Evolutionary conservation across 1,284 basidiomycete species (phyloP), one percentile per base, ranked within the genome.

Genomic region (Apiotrichum akiyoshidainum): DNA sequence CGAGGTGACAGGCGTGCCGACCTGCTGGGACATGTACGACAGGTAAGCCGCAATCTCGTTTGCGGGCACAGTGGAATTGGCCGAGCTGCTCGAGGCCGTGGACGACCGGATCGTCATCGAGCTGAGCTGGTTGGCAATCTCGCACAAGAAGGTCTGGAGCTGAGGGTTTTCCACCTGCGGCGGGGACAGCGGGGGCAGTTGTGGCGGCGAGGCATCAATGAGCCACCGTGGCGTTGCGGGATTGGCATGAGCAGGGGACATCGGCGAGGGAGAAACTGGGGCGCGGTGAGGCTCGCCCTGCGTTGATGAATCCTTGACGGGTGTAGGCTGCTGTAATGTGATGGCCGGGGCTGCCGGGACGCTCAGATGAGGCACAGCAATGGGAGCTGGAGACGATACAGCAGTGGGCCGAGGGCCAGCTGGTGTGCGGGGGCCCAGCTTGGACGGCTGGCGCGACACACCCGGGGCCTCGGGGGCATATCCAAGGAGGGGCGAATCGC

Each of bases 71-170:
- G 69, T 74, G 17, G 76, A 77, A 26, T 64, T 64, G 39, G 68
- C 75, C 17, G 77, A 79, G 41, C 71, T 72, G 58, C 68, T 73
- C 46, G 73, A 79, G 47, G 71, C 77, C 45, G 73, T 76, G 39
- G 74, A 81, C 46, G 74, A 77, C 39, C 76, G 75, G 64, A 75
- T 77, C 60, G 75, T 79, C 75, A 84, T 81, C 17, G 79, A 80
- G 67, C 82, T 81, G 52, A 84, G 78, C 67, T 83, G 82, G 33
- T 80, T 80, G 46, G 82, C 82, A 17, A 84, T 81, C 64, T 84
- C 82, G 67, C 82, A 78, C 74, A 83, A 81, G 75, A 83, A 84
- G 50, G 77, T 75, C 65, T 83, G 82, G 65, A 83, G 78, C 40
- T 80, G 79, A 8, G 75, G 76, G 59, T 83, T 80, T 53, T 78